Evolutionary conservation across 202 grass and related monocot genomes (phyloP), one percentile per base, ranked within the genome.

Genomic region (Panicum virgatum): DNA sequence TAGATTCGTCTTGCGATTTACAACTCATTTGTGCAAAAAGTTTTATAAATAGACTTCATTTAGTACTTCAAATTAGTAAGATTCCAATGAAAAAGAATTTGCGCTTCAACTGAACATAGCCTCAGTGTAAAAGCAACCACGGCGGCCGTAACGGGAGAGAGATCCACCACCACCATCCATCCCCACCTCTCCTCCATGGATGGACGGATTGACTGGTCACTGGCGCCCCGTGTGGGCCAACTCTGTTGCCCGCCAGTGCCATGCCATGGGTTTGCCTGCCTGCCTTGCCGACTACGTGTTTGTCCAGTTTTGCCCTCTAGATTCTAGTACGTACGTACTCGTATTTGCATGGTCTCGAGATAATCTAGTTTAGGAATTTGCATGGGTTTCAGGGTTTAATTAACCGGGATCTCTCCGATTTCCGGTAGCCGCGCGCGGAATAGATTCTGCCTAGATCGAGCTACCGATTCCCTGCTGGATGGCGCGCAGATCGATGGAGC

Each of bases 221-320:
- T 57, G 81, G 2, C 16, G 26, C 18, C 47, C 47, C 38, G 38
- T 9, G 72, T 46, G 72, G 51, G 26, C 62, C 76, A 79, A 66
- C 76, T 66, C 61, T 79, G 76, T 52, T 65, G 60, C 76, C 59
- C 22, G 29, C 70, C 71, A 4, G 30, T 56, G 47, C 44, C 69
- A 53, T 26, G 45, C 37, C 36, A 66, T 39, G 19, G 38, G 3
- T 12, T 10, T 57, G 32, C 32, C 32, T 25, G 53, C 22, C 20
- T 36, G 16, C 8, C 3, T 22, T 39, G 39, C 13, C 39, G 36
- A 30, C 5, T 15, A 39, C 53, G 15, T 46, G 81, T 29, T 80
- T 88, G 86, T 84, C 80, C 75, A 51, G 18, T 66, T 48, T 50
- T 58, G 68, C 32, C 66, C 46, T 73, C 64, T 2, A 75, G 84